phyloP scores from a whole-genome alignment of 345 rosid species.

The Eucalyptus albens region DNA sequence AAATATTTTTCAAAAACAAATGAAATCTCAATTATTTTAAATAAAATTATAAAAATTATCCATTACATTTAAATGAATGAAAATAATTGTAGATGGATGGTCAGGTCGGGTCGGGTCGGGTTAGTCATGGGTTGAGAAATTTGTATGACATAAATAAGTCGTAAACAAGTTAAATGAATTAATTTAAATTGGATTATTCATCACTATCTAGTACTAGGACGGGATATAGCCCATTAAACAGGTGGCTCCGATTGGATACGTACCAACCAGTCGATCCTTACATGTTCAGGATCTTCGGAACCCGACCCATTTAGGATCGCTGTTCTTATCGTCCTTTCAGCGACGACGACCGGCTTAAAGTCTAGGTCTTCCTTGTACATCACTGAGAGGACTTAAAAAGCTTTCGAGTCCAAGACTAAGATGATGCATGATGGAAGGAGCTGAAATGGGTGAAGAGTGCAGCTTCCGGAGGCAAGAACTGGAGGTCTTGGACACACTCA shows the following conservation, averaged over 20 bases:
- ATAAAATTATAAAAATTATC: too few relatives aligned
- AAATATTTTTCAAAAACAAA: too few relatives aligned
- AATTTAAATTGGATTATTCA: rapidly evolving
- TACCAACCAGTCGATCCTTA: neutral
- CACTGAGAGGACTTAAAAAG: neutral
- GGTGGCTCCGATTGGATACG: neutral
- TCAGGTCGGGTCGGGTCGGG: rapidly evolving
- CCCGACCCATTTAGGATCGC: neutral
- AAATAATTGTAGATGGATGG: too few relatives aligned
- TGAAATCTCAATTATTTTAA: too few relatives aligned
- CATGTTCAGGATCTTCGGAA: neutral
- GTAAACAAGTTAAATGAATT: too few relatives aligned
- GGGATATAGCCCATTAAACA: neutral
- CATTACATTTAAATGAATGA: too few relatives aligned
- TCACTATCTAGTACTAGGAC: neutral
- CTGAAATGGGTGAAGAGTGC: neutral
- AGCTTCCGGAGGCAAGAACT: neutral
- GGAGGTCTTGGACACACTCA: neutral
- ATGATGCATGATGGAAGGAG: neutral
- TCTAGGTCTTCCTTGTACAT: neutral
- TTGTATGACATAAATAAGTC: too few relatives aligned
- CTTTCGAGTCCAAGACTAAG: neutral
- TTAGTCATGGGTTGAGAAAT: rapidly evolving
- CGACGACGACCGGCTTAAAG: neutral
- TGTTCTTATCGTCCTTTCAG: neutral